Evolutionary conservation across 441 rosid species (phyloP), one percentile per base, ranked within the genome.

Genomic region (Erysimum pusillum): DNA sequence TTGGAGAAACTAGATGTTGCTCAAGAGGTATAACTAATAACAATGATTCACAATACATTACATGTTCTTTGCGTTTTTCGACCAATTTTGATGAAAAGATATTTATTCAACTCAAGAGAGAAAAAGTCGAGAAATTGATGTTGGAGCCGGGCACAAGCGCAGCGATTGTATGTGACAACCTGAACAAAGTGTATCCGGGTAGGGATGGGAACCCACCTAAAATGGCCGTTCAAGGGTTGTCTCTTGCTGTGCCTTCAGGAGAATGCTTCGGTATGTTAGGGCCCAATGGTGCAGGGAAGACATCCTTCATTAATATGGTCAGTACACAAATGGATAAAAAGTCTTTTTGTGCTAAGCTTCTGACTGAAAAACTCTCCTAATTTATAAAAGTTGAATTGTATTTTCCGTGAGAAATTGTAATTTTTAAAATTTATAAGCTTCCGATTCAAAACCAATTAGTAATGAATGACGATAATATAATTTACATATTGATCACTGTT

Each of bases 231-330:
- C 83, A 83, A 60, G 98, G 97, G 35, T 80, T 96, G 72, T 91
- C 98, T 79, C 94, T 96, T 54, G 97, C 92, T 54, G 80, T 93
- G 82, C 93, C 97, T 71, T 84, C 83, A 73, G 98, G 97, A 75
- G 99, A 96, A 81, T 96, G 99, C 85, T 91, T 96, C 11, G 99
- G 99, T 52, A 86, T 93, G 94, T 94, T 96, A 63, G 97, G 98
- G 52, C 99, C 99, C 6, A 96, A 96, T 79, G 99, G 98, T 59
- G 99, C 99, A 20, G 97, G 99, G 45, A 96, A 96, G 74, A 93
- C 99, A 54, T 93, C 98, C 28, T 93, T 96, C 79, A 93, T 96
- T 69, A 90, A 83, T 68, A 93, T 96, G 99, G 99, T 90, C 42
- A 83, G 87, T 86, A 35, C 46, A 35, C 57, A 63, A 53, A 52